Evolutionary conservation across 305 asterid genomes (phyloP).

Genomic region (Fraxinus platypoda): DNA sequence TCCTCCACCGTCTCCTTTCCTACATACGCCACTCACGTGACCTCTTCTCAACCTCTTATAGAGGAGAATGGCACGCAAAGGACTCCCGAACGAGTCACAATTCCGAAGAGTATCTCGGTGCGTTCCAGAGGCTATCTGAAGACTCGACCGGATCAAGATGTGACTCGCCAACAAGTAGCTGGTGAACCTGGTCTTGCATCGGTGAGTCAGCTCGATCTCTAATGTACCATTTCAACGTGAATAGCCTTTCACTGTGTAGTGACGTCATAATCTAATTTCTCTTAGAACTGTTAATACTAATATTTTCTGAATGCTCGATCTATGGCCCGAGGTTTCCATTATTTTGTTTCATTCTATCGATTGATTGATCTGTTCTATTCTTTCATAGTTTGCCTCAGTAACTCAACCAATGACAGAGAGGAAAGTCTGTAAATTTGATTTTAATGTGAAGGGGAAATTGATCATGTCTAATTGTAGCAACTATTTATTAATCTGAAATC

Average conservation of each 20-base stretch:
- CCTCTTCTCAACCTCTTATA: conserved; percentile 30
- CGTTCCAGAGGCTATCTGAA: conserved; percentile 61
- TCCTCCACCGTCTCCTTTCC: conserved; percentile 30
- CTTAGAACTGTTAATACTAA: not conserved
- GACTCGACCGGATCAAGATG: conserved; percentile 27
- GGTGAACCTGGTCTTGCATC: conserved; percentile 30
- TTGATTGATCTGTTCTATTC: not conserved
- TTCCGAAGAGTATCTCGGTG: conserved; percentile 74
- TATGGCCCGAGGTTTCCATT: not conserved
- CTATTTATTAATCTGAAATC: not conserved
- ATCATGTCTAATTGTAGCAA: not conserved
- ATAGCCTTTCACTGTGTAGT: not conserved
- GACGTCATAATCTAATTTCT: not conserved
- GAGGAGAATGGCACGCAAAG: conserved; percentile 39
- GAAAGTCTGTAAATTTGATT: not conserved
- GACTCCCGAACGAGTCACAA: conserved; percentile 37
- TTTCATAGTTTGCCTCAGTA: not conserved
- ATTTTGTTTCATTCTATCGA: not conserved
- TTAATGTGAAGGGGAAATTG: not conserved
- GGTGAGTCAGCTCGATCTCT: conserved; percentile 38
- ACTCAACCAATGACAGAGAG: not conserved
- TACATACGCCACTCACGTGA: conserved; percentile 24
- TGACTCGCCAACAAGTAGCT: conserved; percentile 29
- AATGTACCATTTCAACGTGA: not conserved
- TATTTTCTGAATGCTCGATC: not conserved